Evolutionary conservation across 345 rosid species (phyloP).

Genomic region (Euphorbia lathyris): DNA sequence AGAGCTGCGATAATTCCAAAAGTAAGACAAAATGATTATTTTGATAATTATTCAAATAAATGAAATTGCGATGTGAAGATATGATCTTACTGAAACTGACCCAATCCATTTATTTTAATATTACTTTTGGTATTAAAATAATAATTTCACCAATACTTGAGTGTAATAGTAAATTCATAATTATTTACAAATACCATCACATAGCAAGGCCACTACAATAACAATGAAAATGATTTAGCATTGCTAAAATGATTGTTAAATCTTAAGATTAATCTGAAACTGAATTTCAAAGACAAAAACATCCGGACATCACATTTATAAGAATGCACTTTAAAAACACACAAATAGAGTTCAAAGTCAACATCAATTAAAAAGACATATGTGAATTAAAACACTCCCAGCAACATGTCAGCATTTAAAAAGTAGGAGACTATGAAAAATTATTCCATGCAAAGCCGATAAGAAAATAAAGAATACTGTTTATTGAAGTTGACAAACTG

Average conservation of each 20-base stretch:
- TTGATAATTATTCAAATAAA: neutral
- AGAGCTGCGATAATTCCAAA: slow-evolving; percentile 53
- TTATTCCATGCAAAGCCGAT: too few relatives aligned
- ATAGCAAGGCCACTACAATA: neutral
- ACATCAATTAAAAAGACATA: neutral
- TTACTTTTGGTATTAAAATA: neutral
- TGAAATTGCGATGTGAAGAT: neutral
- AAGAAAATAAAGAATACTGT: neutral
- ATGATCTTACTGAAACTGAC: neutral
- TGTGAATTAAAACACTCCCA: neutral
- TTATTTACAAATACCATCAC: neutral
- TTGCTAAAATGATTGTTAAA: neutral
- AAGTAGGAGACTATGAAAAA: too few relatives aligned
- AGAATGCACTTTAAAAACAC: neutral
- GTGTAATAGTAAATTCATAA: neutral
- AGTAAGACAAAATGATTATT: neutral
- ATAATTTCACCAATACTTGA: neutral
- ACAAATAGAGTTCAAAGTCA: neutral
- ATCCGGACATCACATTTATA: neutral
- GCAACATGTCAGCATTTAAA: neutral
- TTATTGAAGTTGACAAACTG: neutral
- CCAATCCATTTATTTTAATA: neutral
- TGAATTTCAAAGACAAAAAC: neutral
- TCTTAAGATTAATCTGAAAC: neutral
- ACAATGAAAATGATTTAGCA: neutral